Base-by-base conservation (phyloP, 768 basidiomycete species). In the Boletus rex-veris region DNA sequence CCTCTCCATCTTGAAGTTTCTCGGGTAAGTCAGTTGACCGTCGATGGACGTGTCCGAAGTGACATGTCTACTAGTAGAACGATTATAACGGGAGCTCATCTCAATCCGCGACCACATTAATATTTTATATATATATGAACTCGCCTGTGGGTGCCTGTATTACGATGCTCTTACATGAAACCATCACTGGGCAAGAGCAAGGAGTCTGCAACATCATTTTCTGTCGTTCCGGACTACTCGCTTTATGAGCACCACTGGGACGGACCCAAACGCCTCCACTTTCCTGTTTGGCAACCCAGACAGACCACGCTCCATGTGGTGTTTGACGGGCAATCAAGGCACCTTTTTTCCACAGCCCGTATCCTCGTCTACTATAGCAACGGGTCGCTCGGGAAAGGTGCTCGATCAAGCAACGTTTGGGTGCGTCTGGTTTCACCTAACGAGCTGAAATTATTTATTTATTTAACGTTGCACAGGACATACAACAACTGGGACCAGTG, bases 201-300 rank as follows among this genome's bases (percentile, higher is more conserved):
- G 40, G 39, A 36, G 28, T 62, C 60, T 15, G 30, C 28, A 28
- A 28, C 37, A 19, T 51, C 61, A 16, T 21, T 50, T 35, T 14
- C 48, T 18, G 7, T n/a, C 7, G 19, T 39, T 39, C 61, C 53
- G 8, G 48, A 52, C 35, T 49, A 44, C 43, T 63, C 60, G 8
- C 35, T 66, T 3, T 58, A 63, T 2, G 64, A 65, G 11, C 53
- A 57, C 24, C 48, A 66, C 38, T 65, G 61, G 64, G 56, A 66
- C 16, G 64, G 61, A 21, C 64, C 64, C 7, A 66, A 47, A 39
- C 58, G 64, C 8, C 14, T 24, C 11, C 55, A 60, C 16, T 35
- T 66, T 41, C 61, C 61, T 4, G 60, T 63, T 15, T 58, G 64
- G 64, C 58, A 66, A 19, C 64, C 64, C 10, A 57, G 61, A 24